A percentile compares a stretch with the other conserved stretches of the same genome.
These are phyloP conservation scores for Aureobasidium sp. DNA, from an alignment of 2,329 filamentous ascomycete genomes.

Conservation along the genomic window DNA sequence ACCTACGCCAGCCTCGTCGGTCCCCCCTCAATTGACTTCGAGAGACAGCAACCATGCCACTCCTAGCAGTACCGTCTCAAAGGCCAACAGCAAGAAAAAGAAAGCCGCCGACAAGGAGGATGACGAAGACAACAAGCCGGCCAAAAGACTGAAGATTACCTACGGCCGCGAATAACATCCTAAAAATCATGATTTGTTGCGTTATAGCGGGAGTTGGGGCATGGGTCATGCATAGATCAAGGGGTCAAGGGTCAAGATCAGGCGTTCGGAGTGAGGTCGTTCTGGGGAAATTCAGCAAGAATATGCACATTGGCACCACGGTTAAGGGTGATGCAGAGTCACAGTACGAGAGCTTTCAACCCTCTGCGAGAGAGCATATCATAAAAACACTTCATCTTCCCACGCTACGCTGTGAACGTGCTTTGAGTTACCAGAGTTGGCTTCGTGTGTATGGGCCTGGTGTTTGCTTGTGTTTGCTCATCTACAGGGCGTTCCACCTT, in stretches of 20 bases:
- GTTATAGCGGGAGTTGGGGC: slow-evolving; percentile 15
- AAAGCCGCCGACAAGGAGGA: slow-evolving; percentile 40
- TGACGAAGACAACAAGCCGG: slow-evolving; percentile 38
- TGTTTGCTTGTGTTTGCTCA: slow-evolving; percentile 11
- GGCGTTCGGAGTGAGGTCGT: background rate
- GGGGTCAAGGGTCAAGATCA: background rate
- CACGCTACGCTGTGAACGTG: background rate
- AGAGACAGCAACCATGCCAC: slow-evolving; percentile 40
- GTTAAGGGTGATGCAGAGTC: background rate
- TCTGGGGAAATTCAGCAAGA: background rate
- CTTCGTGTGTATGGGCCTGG: background rate
- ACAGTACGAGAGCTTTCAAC: background rate
- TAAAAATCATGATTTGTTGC: slow-evolving; percentile 9
- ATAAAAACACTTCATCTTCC: background rate
- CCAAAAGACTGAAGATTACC: slow-evolving; percentile 45
- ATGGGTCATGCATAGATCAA: background rate
- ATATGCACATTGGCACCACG: background rate
- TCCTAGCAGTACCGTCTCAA: slow-evolving; percentile 29
- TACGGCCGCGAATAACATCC: slow-evolving; percentile 40
- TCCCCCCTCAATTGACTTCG: slow-evolving; percentile 33
- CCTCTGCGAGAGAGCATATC: background rate
- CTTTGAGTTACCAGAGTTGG: background rate
- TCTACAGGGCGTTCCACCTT: background rate
- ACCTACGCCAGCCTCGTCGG: slow-evolving; percentile 41
- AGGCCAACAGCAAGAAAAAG: slow-evolving; percentile 37